Percentiles rank a stretch among this genome's conserved stretches.
phyloP scores from a whole-genome alignment of 2,329 filamentous ascomycete genomes.

The Aspergillus felis region DNA sequence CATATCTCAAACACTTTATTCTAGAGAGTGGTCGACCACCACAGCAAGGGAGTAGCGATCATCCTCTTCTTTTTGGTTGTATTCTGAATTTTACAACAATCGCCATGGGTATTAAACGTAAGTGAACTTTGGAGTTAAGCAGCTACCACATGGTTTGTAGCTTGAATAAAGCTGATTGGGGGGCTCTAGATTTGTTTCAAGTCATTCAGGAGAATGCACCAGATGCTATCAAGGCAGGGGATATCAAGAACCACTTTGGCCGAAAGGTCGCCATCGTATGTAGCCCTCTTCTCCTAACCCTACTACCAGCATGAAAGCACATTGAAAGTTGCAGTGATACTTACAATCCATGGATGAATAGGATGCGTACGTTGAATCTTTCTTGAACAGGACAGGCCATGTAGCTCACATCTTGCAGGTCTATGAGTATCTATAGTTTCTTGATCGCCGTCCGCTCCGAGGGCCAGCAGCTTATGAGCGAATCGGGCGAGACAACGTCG shows the following conservation, averaged over 20 bases:
- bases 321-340: slow-evolving; percentile 8
- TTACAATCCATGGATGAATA: slow-evolving; percentile 21
- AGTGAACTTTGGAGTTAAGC: slow-evolving; percentile 24
- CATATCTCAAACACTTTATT: background rate
- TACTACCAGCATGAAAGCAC: background rate
- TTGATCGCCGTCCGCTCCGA: slow-evolving; percentile 95
- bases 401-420: slow-evolving; percentile 50
- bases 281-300: slow-evolving; percentile 14
- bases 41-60: background rate
- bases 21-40: background rate
- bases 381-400: background rate
- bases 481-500: slow-evolving; percentile 92
- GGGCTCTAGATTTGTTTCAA: slow-evolving; percentile 59
- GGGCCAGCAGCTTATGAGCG: slow-evolving; percentile 92
- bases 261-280: slow-evolving; percentile 95
- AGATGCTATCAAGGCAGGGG: slow-evolving; percentile 91
- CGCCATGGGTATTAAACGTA: slow-evolving; percentile 52
- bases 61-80: background rate
- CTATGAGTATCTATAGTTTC: slow-evolving; percentile 99
- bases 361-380: slow-evolving; percentile 51
- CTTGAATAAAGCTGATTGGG: slow-evolving; percentile 11
- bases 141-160: slow-evolving; percentile 53
- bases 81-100: background rate
- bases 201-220: slow-evolving; percentile 90
- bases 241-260: slow-evolving; percentile 98